phyloP scores from a whole-genome alignment of 331 rosid species.

The Arachis monticola region DNA sequence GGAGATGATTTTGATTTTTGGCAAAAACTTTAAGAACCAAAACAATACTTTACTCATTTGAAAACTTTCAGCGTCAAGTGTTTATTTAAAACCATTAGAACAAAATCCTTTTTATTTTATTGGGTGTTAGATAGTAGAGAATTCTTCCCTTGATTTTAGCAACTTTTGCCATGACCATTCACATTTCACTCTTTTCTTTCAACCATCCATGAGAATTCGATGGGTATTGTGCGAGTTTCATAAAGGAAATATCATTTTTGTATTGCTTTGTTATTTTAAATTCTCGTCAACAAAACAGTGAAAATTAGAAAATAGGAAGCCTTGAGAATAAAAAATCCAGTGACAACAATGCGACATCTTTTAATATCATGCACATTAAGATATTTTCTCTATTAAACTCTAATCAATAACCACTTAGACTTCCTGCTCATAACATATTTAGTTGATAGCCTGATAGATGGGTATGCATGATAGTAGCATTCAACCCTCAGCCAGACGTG shows the following conservation, averaged over 20 bases:
- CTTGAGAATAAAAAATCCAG: not conserved
- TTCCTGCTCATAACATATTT: slow-evolving; percentile 11
- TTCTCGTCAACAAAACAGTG: not conserved
- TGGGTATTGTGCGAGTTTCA: not conserved
- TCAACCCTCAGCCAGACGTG: not conserved
- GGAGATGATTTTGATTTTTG: too few relatives aligned
- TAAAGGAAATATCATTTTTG: not conserved
- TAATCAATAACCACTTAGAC: not conserved
- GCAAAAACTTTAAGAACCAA: too few relatives aligned
- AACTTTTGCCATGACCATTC: not conserved
- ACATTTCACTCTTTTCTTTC: not conserved
- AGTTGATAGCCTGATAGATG: not conserved
- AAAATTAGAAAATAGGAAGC: not conserved
- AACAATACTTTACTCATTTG: not conserved
- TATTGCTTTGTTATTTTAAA: not conserved
- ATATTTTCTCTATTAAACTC: not conserved
- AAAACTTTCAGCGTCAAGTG: not conserved
- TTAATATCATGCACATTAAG: not conserved
- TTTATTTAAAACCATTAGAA: not conserved
- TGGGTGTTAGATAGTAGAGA: not conserved
- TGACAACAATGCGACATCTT: not conserved
- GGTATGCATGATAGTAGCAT: slow-evolving; percentile 2
- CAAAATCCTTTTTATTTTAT: not conserved
- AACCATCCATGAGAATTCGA: not conserved
- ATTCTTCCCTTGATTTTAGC: not conserved